phyloP scores from a whole-genome alignment of 2,329 filamentous ascomycete genomes.

The Cordyceps farinosa region DNA sequence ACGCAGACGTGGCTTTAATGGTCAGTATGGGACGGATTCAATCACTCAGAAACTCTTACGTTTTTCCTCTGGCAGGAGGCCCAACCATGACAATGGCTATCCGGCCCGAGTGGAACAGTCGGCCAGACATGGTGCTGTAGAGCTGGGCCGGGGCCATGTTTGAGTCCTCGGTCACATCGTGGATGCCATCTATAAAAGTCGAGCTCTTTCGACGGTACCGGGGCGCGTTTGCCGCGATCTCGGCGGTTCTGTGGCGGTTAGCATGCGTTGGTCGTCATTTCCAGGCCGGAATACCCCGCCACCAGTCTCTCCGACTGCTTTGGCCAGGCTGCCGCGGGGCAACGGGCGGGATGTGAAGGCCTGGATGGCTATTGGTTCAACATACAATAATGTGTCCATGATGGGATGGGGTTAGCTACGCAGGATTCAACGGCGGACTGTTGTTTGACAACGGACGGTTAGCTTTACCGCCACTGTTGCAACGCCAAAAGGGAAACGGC shows the following conservation, averaged over 20 bases:
- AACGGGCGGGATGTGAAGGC: neutral
- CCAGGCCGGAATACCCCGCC: slow-evolving; percentile 5
- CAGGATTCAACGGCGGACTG: neutral
- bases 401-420: slow-evolving; percentile 3
- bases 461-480: slow-evolving; percentile 6
- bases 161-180: slow-evolving; percentile 79
- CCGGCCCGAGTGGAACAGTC: slow-evolving; percentile 92
- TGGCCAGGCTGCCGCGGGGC: neutral
- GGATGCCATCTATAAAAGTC: slow-evolving; percentile 95
- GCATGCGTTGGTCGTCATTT: slow-evolving; percentile 19
- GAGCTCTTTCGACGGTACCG: slow-evolving; percentile 89
- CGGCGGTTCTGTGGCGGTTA: slow-evolving; percentile 65
- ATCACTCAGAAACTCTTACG: slow-evolving; percentile 47
- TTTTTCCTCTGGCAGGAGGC: slow-evolving; percentile 91
- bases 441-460: neutral
- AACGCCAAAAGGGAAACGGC: neutral
- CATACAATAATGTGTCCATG: slow-evolving; percentile 34
- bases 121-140: slow-evolving; percentile 96
- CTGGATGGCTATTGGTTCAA: neutral
- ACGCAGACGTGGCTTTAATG: slow-evolving; percentile 81
- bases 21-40: neutral
- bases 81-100: slow-evolving; percentile 98
- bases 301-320: slow-evolving; percentile 8
- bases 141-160: slow-evolving; percentile 91
- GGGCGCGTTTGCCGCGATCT: slow-evolving; percentile 86